Conservation (phyloP, 306 rosid species). For the Vigna nakashimae region DNA sequence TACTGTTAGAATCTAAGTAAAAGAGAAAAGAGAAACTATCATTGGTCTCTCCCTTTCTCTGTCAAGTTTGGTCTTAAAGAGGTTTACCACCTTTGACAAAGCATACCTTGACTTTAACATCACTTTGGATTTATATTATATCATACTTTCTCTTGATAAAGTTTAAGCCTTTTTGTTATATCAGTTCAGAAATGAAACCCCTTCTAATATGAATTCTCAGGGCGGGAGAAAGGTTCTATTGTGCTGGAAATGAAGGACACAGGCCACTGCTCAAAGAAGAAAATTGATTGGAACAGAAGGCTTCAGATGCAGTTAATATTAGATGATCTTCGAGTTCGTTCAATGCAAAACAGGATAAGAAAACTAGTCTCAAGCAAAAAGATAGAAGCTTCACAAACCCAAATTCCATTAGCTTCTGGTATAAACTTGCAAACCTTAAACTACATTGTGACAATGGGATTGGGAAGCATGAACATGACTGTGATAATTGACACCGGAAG, state of each 20-base stretch:
- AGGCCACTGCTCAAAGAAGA: slow-evolving; percentile 63
- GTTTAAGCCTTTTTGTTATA: not conserved
- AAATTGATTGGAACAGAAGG: slow-evolving; percentile 49
- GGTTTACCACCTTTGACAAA: slow-evolving; percentile 27
- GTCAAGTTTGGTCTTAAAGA: slow-evolving; percentile 26
- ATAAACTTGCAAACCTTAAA: slow-evolving; percentile 66
- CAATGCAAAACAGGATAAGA: slow-evolving; percentile 55
- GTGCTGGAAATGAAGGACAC: slow-evolving; percentile 76
- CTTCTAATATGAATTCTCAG: slow-evolving; percentile 52
- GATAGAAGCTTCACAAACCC: slow-evolving; percentile 55
- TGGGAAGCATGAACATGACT: slow-evolving; percentile 66
- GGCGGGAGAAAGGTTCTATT: slow-evolving; percentile 63
- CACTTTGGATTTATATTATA: slow-evolving; percentile 10
- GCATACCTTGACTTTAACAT: slow-evolving; percentile 10
- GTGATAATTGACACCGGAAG: slow-evolving; percentile 94
- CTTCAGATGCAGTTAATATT: slow-evolving; percentile 51
- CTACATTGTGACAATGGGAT: slow-evolving; percentile 73
- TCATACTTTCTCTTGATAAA: not conserved
- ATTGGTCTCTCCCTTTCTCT: slow-evolving; percentile 31
- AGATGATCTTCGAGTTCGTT: slow-evolving; percentile 61
- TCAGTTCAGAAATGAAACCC: slow-evolving; percentile 26
- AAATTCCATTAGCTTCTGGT: slow-evolving; percentile 76
- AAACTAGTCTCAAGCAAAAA: slow-evolving; percentile 31
- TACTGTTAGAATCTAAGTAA: slow-evolving; percentile 45
- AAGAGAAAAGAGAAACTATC: slow-evolving; percentile 21